Conservation (phyloP, 2,329 filamentous ascomycete species). For the Oidium heveae region DNA sequence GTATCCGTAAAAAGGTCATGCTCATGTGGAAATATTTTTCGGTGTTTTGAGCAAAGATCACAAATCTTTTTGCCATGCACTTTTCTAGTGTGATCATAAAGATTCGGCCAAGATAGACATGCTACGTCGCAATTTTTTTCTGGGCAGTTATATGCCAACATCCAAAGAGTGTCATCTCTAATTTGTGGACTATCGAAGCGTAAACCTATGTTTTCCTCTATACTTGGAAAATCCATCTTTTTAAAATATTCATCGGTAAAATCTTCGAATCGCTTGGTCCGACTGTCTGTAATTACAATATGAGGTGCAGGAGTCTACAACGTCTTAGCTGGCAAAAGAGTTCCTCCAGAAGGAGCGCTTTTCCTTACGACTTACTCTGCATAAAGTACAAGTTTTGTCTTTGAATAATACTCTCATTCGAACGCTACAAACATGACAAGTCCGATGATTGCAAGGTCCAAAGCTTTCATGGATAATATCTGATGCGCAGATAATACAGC, state of each 20-base stretch:
- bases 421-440: slow-evolving; percentile 86
- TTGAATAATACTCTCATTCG: slow-evolving; percentile 86
- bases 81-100: slow-evolving; percentile 58
- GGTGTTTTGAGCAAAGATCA: slow-evolving; percentile 76
- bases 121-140: slow-evolving; percentile 65
- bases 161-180: slow-evolving; percentile 65
- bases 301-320: slow-evolving; percentile 41
- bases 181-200: slow-evolving; percentile 75
- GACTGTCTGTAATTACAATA: slow-evolving; percentile 80
- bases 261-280: slow-evolving; percentile 62
- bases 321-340: slow-evolving; percentile 6
- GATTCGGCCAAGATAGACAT: slow-evolving; percentile 54
- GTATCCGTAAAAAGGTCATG: slow-evolving; percentile 71
- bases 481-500: slow-evolving; percentile 96
- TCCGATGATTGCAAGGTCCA: slow-evolving; percentile 84
- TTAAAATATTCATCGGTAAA: slow-evolving; percentile 26
- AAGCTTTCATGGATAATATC: slow-evolving; percentile 68
- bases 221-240: slow-evolving; percentile 43
- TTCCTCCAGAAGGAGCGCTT: neutral
- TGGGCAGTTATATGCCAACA: slow-evolving; percentile 87
- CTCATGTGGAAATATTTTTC: slow-evolving; percentile 96
- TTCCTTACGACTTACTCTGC: slow-evolving; percentile 36
- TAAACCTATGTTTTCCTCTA: slow-evolving; percentile 72
- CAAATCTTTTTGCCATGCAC: slow-evolving; percentile 75
- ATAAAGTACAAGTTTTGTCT: slow-evolving; percentile 90